Evolutionary conservation across 2,329 filamentous ascomycete genomes (phyloP).

Genomic region (Alternaria triticina): DNA sequence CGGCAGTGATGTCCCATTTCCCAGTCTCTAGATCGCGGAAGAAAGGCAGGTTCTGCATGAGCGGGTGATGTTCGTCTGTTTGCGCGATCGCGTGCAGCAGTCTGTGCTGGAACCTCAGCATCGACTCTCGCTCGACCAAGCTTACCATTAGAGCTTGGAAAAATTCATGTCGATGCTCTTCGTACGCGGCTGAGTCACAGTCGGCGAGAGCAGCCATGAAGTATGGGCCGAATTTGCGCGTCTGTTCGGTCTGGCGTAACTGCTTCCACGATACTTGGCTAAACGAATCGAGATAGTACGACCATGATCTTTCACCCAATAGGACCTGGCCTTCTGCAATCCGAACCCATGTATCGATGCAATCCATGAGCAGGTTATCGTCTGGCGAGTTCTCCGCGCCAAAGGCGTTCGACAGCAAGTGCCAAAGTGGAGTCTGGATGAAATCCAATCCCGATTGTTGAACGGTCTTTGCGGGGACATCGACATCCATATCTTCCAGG

Average conservation of each 20-base stretch:
- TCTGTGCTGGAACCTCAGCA: slow-evolving; percentile 66
- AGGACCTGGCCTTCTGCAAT: slow-evolving; percentile 57
- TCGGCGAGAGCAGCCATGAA: slow-evolving; percentile 51
- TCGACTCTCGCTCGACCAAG: slow-evolving; percentile 65
- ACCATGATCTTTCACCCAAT: slow-evolving; percentile 57
- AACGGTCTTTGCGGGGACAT: neutral
- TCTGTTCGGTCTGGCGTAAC: slow-evolving; percentile 54
- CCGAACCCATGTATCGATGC: slow-evolving; percentile 63
- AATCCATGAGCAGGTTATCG: slow-evolving; percentile 59
- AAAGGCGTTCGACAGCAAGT: slow-evolving; percentile 66
- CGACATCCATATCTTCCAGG: slow-evolving; percentile 40
- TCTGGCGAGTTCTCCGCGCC: slow-evolving; percentile 62
- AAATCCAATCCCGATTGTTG: slow-evolving; percentile 42
- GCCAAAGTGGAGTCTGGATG: slow-evolving; percentile 58
- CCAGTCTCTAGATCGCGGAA: slow-evolving; percentile 46
- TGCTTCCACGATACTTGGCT: slow-evolving; percentile 58
- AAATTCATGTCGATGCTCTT: slow-evolving; percentile 56
- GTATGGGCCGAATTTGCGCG: slow-evolving; percentile 53
- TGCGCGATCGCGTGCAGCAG: slow-evolving; percentile 63
- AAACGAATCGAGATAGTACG: slow-evolving; percentile 62
- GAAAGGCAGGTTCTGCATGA: slow-evolving; percentile 67
- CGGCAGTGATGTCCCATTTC: slow-evolving; percentile 56
- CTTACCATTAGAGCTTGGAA: slow-evolving; percentile 61
- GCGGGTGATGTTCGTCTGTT: slow-evolving; percentile 50
- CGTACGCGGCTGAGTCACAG: slow-evolving; percentile 50